phyloP scores from a whole-genome alignment of 2,329 filamentous ascomycete species.

The Alternaria metachromatica region DNA sequence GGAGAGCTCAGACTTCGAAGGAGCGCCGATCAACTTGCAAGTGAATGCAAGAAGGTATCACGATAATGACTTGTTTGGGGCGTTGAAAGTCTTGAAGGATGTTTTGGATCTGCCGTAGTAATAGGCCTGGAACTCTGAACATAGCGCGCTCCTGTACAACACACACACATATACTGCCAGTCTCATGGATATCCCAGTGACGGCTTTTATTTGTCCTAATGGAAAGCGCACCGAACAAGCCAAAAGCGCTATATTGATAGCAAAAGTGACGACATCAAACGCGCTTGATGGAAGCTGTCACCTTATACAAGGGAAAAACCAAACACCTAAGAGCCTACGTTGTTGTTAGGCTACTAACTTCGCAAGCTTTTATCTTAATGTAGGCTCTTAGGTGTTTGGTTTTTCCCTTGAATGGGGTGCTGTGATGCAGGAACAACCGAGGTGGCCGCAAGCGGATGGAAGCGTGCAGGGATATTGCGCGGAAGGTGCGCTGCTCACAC shows the following conservation, averaged over 20 bases:
- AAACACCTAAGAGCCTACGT: too few species aligned
- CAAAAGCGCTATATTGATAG: not conserved
- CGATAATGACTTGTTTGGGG: conserved; percentile 30
- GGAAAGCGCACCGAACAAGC: not conserved
- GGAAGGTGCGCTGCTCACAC: conserved; percentile 13
- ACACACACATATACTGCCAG: not conserved
- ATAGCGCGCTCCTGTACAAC: not conserved
- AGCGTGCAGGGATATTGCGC: conserved; percentile 5
- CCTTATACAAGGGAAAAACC: too few species aligned
- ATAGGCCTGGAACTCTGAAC: too few species aligned
- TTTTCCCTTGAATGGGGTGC: too few species aligned
- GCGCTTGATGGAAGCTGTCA: not conserved
- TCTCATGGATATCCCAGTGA: not conserved
- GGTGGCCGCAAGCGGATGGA: conserved; percentile 5
- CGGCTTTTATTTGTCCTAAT: not conserved
- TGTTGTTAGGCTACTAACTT: too few species aligned
- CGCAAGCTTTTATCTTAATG: too few species aligned
- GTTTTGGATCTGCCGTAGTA: conserved; percentile 19
- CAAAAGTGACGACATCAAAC: not conserved
- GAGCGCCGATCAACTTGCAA: conserved; percentile 31
- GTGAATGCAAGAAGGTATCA: conserved; percentile 28
- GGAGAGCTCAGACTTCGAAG: conserved; percentile 24
- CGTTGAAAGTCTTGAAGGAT: conserved; percentile 23
- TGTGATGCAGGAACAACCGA: not conserved
- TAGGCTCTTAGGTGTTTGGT: too few species aligned